Percentiles rank a stretch among this genome's conserved stretches.
Evolutionary conservation across 2,329 filamentous ascomycete species (phyloP).

Genomic region (Verticillium zaregamsianum): DNA sequence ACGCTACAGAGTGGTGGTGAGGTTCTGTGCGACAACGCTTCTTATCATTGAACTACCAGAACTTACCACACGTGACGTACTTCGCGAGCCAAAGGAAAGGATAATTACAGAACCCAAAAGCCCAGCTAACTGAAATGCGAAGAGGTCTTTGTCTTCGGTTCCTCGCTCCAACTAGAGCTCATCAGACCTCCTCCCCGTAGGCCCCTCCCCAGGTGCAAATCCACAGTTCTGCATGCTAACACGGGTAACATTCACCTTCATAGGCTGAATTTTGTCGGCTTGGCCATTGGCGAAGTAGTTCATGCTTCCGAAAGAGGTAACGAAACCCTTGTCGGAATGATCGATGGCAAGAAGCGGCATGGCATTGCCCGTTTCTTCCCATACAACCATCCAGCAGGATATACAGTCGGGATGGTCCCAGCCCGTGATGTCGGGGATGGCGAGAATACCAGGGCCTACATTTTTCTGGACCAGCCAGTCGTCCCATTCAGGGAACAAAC

Average conservation of each 20-base stretch:
- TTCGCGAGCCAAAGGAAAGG: no score
- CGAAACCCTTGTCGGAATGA: not conserved
- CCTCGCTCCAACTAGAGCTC: no score
- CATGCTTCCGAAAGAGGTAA: not conserved
- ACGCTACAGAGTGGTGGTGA: no score
- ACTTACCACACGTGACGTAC: no score
- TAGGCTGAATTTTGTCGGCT: not conserved
- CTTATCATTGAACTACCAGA: no score
- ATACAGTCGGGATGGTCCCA: conserved; percentile 1
- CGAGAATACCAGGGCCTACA: not conserved
- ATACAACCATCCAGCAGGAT: not conserved
- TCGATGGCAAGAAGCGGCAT: not conserved
- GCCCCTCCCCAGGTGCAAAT: not conserved
- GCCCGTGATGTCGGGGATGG: not conserved
- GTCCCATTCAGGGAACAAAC: not conserved
- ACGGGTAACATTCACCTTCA: not conserved
- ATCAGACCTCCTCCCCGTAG: not conserved
- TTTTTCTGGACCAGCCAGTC: not conserved
- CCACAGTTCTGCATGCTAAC: not conserved
- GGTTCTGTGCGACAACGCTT: no score
- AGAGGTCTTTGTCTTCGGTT: no score
- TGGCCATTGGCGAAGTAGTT: not conserved
- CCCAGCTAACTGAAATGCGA: no score
- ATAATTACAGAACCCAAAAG: no score
- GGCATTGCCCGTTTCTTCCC: not conserved